These are phyloP conservation scores for Echium plantagineum DNA, from an alignment of 257 asterid genomes.

Conservation along the genomic window DNA sequence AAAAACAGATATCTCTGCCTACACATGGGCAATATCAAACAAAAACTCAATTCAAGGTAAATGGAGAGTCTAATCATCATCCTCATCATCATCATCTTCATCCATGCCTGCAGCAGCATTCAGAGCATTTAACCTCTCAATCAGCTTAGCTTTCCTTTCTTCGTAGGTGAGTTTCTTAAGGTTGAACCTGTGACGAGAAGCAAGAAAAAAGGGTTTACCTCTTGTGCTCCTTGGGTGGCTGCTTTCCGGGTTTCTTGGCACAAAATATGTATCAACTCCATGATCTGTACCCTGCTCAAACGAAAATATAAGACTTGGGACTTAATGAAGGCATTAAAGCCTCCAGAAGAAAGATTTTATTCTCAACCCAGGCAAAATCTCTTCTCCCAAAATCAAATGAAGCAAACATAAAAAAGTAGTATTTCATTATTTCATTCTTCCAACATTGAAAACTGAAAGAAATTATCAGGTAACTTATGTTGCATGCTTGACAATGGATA, in stretches of 20 bases:
- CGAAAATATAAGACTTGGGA: not conserved
- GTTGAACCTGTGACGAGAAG: slow-evolving; percentile 23
- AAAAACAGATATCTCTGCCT: too few species aligned
- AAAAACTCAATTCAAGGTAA: too few species aligned
- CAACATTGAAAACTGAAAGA: too few species aligned
- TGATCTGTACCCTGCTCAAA: too few species aligned
- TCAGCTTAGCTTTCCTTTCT: slow-evolving; percentile 25
- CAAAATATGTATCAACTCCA: too few species aligned
- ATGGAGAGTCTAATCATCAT: slow-evolving; percentile 23
- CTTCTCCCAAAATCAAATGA: too few species aligned
- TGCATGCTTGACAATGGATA: too few species aligned
- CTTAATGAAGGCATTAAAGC: not conserved
- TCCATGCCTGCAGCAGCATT: slow-evolving; percentile 33
- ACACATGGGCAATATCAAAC: too few species aligned
- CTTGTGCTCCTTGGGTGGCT: slow-evolving; percentile 35
- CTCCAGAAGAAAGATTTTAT: slow-evolving; percentile 2
- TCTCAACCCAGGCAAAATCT: slow-evolving; percentile 75
- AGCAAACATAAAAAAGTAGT: too few species aligned
- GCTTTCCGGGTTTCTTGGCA: slow-evolving; percentile 1
- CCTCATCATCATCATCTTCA: slow-evolving; percentile 26
- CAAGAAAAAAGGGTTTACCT: slow-evolving; percentile 14
- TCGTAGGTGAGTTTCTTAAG: slow-evolving; percentile 24
- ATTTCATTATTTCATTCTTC: too few species aligned
- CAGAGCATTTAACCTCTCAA: slow-evolving; percentile 41
- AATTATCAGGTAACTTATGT: too few species aligned